Conservation (phyloP, 208 protist species). For the Porcisia deanei region DNA sequence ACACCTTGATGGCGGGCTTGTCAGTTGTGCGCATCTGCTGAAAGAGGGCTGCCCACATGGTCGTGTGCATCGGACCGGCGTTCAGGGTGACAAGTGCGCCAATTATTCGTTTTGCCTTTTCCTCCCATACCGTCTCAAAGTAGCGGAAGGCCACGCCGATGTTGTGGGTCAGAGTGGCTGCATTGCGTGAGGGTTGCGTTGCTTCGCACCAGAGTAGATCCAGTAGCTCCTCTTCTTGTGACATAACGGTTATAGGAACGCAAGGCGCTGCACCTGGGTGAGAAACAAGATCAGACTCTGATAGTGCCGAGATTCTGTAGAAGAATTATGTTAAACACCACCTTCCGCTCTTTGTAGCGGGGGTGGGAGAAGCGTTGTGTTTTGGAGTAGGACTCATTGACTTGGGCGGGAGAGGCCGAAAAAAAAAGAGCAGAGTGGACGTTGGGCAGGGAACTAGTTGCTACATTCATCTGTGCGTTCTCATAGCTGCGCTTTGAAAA, state of each 20-base stretch:
- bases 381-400: no score
- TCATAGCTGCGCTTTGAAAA: no score
- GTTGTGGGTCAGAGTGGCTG: constrained; percentile 28
- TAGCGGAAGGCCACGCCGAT: constrained; percentile 13
- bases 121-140: constrained; percentile 29
- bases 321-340: background rate
- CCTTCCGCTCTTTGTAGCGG: background rate
- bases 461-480: no score
- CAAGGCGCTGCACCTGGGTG: background rate
- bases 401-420: no score
- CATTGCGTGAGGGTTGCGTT: constrained; percentile 21
- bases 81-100: constrained; percentile 29
- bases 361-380: background rate
- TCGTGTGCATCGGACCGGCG: constrained; percentile 31
- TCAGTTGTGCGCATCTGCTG: constrained; percentile 43
- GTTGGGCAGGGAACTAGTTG: no score
- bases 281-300: background rate
- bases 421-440: background rate
- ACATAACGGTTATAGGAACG: background rate
- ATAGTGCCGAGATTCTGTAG: background rate
- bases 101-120: constrained; percentile 28
- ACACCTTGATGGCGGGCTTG: constrained; percentile 28
- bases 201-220: constrained; percentile 10
- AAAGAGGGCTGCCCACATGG: constrained; percentile 57
- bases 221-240: background rate